These are phyloP conservation scores for Tuctoria greenei DNA, from an alignment of 176 grass and related monocot genomes.

Conservation along the genomic window DNA sequence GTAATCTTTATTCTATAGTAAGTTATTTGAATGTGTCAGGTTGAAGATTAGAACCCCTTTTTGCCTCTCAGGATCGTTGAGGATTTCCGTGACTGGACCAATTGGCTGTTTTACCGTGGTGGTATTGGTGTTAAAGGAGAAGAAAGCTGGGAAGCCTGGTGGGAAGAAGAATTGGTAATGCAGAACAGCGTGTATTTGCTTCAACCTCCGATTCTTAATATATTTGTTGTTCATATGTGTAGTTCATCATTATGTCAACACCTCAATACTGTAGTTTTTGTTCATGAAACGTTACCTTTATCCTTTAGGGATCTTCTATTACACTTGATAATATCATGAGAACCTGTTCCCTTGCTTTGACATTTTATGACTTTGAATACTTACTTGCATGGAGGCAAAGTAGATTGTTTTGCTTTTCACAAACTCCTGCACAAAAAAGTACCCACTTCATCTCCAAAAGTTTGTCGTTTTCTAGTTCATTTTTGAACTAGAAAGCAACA, in stretches of 20 bases:
- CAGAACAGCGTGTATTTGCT: constrained; percentile 2
- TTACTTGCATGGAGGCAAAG: neutral
- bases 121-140: constrained; percentile 98
- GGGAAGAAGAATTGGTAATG: constrained; percentile 93
- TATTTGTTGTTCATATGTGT: constrained; percentile 27
- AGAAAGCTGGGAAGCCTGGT: constrained; percentile 99
- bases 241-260: constrained; percentile 26
- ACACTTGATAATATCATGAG: neutral
- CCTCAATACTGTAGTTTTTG: neutral
- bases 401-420: neutral
- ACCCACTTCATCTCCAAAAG: too few relatives aligned
- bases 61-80: constrained; percentile 61
- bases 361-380: neutral
- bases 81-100: constrained; percentile 97
- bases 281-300: neutral
- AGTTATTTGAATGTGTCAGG: constrained; percentile 12
- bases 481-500: too few relatives aligned
- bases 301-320: constrained; percentile 12
- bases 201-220: neutral
- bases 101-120: constrained; percentile 96
- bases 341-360: neutral
- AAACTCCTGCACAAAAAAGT: neutral
- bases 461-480: too few relatives aligned
- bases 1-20: constrained; percentile 4
- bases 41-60: neutral